Base-by-base conservation (phyloP, 805 yeast genomes). In the Nakazawaea holstii region DNA sequence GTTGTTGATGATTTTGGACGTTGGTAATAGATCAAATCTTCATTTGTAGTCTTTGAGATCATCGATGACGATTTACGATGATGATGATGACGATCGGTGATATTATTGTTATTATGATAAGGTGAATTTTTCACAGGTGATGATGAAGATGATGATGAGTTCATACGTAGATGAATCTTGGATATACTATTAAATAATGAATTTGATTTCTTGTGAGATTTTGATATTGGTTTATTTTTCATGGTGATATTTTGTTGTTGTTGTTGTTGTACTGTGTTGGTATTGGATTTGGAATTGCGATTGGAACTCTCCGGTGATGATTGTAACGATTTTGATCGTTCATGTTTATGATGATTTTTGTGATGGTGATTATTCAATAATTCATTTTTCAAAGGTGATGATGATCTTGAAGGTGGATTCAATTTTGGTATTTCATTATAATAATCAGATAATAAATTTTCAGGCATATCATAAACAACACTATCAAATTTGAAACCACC, bases 401-500 rank as follows among this genome's bases (percentile, higher is more conserved):
- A 42, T 2, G 46, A 46, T 20, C 49, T 35, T 28, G 41, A 6
- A 4, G 40, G 41, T 31, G 26, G 29, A 17, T 35, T 40, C 37
- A 41, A 20, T 32, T 28, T 24, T 17, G 46, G 38, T 36, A 15
- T 35, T 9, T 35, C 46, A 35, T 27, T 35, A 13, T 24, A 7
- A 29, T 44, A 45, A 17, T 45, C 35, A 5, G 35, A 32, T 27
- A 45, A 32, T 31, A 40, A 31, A 17, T 30, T 32, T 13, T 46
- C 45, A 15, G 68, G 64, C n/a, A 63, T 53, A 37, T 65, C 68
- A 48, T 65, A 65, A 2, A 51, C 46, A 36, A 59, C 47, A 15
- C 66, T 52, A 48, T 65, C 66, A 52, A 59, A 65, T 44, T 63
- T 62, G 52, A 65, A 65, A 8, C 67, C 68, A 43, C 33, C 24